phyloP scores from a whole-genome alignment of 345 rosid species.

The Aquilaria sinensis region DNA sequence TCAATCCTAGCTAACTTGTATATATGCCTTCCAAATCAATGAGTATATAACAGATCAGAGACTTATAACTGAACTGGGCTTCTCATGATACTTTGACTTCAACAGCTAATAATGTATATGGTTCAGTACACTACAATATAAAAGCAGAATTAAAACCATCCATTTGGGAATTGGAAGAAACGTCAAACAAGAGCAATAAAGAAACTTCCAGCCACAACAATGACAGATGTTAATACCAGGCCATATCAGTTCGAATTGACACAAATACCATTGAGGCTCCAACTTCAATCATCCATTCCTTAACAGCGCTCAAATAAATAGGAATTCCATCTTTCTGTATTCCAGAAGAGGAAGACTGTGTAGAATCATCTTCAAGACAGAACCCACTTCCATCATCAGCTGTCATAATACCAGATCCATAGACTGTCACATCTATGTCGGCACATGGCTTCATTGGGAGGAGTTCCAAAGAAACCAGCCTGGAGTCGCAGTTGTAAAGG shows the following conservation, averaged over 20 bases:
- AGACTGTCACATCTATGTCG: conserved; percentile 68
- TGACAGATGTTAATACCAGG: conserved; percentile 48
- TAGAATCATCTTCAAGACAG: conserved; percentile 35
- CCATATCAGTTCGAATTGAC: conserved; percentile 67
- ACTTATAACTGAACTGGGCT: no score
- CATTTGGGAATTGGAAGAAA: no score
- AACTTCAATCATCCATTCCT: conserved; percentile 88
- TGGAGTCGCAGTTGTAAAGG: conserved; percentile 65
- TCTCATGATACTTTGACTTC: no score
- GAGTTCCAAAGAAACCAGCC: conserved; percentile 74
- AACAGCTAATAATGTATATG: no score
- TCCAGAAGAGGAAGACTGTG: conserved; percentile 32
- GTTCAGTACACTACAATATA: no score
- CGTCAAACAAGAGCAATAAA: background rate
- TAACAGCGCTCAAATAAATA: conserved; percentile 57
- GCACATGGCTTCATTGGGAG: conserved; percentile 71
- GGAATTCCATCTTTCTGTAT: conserved; percentile 37
- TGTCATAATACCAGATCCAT: conserved; percentile 68
- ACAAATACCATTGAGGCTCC: conserved; percentile 54
- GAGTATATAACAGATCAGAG: no score
- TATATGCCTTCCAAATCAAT: no score
- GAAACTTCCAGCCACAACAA: background rate
- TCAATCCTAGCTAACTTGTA: no score
- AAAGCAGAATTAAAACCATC: no score
- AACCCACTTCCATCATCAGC: conserved; percentile 62